These are phyloP conservation scores for Podaxis sp. DNA, from an alignment of 768 basidiomycete species.

Conservation along the genomic window DNA sequence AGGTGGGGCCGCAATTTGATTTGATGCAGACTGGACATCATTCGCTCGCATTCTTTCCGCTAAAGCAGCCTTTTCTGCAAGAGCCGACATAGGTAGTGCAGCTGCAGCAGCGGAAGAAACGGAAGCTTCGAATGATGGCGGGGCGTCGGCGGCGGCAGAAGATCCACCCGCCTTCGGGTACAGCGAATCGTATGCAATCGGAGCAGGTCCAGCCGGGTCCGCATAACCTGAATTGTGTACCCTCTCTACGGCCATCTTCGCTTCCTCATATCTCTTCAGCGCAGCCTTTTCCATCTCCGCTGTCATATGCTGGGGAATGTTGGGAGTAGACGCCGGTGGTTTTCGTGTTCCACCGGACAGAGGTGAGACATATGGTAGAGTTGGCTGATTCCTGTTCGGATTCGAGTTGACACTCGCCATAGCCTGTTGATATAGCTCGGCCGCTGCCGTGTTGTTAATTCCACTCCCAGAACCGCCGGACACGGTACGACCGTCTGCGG, in stretches of 20 bases:
- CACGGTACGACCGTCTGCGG: constrained; percentile 1
- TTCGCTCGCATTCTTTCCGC: constrained; percentile 43
- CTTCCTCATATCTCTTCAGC: constrained; percentile 64
- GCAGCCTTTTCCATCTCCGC: constrained; percentile 79
- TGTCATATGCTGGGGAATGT: constrained; percentile 49
- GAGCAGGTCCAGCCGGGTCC: constrained; percentile 29
- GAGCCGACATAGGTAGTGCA: constrained; percentile 33
- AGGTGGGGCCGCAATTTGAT: constrained; percentile 1
- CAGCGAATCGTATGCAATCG: constrained; percentile 62
- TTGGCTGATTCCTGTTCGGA: constrained; percentile 18
- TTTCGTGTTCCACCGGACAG: constrained; percentile 17
- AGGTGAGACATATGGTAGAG: constrained; percentile 18
- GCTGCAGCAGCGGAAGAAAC: constrained; percentile 33
- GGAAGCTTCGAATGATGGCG: constrained; percentile 52
- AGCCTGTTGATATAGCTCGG: constrained; percentile 16
- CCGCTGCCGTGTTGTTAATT: constrained; percentile 13
- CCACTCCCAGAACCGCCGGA: not conserved
- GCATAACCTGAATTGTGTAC: constrained; percentile 36
- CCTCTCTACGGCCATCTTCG: constrained; percentile 67
- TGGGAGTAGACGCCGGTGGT: constrained; percentile 18
- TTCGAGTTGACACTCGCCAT: constrained; percentile 16
- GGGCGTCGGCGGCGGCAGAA: constrained; percentile 24
- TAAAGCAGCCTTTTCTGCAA: constrained; percentile 70
- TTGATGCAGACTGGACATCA: constrained; percentile 42
- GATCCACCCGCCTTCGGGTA: constrained; percentile 40